Conservation (phyloP, 2,329 filamentous ascomycete species). For the Verticillium zaregamsianum region DNA sequence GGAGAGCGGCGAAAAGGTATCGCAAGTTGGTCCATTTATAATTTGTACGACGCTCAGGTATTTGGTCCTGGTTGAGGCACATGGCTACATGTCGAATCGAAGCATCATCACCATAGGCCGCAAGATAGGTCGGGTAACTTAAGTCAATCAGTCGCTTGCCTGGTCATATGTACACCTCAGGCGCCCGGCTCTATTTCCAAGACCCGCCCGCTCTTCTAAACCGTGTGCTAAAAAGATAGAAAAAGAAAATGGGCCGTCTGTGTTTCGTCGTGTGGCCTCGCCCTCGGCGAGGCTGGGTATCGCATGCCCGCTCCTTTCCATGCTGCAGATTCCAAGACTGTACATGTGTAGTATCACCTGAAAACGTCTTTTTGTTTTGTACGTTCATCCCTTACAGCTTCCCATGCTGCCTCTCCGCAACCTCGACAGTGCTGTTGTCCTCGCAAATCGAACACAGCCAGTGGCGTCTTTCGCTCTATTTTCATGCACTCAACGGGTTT, state of each 20-base stretch:
- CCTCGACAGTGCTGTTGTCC: background rate
- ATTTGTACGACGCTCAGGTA: too few species aligned
- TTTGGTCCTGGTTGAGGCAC: background rate
- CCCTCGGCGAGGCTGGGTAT: background rate
- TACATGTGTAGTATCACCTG: background rate
- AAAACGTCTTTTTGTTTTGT: background rate
- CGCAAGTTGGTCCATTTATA: too few species aligned
- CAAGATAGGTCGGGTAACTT: background rate
- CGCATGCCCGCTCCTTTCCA: background rate
- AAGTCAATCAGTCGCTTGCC: background rate
- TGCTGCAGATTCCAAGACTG: background rate
- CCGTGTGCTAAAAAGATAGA: background rate
- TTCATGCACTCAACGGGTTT: background rate
- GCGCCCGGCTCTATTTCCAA: background rate
- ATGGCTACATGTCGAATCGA: background rate
- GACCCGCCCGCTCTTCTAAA: background rate
- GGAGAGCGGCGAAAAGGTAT: slow-evolving; percentile 30
- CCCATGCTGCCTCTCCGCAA: background rate
- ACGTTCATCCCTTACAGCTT: background rate
- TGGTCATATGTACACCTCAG: background rate
- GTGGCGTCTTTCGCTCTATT: background rate
- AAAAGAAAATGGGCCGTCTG: background rate
- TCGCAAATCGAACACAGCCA: background rate
- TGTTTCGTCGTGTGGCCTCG: background rate
- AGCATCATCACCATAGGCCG: background rate